These are phyloP conservation scores for Ophiosphaerella korrae DNA, from an alignment of 2,329 filamentous ascomycete genomes.

Conservation along the genomic window DNA sequence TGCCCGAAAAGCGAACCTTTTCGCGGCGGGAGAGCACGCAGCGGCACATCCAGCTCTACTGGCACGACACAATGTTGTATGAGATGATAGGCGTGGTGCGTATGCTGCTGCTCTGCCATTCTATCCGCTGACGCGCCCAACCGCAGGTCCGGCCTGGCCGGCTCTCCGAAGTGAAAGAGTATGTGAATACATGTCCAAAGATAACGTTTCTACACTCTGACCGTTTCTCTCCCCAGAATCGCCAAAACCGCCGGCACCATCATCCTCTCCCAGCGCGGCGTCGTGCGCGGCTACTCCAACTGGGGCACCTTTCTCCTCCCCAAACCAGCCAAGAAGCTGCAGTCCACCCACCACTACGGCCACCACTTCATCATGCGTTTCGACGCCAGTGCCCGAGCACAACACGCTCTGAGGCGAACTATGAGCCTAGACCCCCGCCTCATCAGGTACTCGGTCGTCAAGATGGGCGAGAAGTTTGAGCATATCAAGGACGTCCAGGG, in stretches of 20 bases:
- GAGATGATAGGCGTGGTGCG: constrained; percentile 93
- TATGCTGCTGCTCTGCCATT: not conserved
- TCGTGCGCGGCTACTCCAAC: constrained; percentile 90
- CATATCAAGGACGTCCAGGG: constrained; percentile 65
- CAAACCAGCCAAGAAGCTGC: constrained; percentile 76
- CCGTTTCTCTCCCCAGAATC: constrained; percentile 64
- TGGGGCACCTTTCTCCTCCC: constrained; percentile 94
- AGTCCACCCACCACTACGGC: constrained; percentile 80
- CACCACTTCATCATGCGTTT: constrained; percentile 99
- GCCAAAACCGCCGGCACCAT: constrained; percentile 82
- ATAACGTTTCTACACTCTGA: too few relatives aligned
- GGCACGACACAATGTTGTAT: constrained; percentile 75
- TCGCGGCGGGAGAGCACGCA: constrained; percentile 23
- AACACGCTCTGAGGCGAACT: constrained; percentile 75
- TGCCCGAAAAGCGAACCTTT: constrained; percentile 22
- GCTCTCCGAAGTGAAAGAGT: constrained; percentile 94
- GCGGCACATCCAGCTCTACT: constrained; percentile 1
- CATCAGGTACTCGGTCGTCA: constrained; percentile 85
- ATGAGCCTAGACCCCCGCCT: constrained; percentile 86
- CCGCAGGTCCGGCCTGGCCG: constrained; percentile 86
- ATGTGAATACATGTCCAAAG: constrained; percentile 47
- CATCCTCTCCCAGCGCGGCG: constrained; percentile 81
- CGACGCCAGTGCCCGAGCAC: constrained; percentile 75
- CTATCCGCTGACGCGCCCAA: not conserved
- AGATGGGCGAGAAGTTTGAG: constrained; percentile 72